These are phyloP conservation scores for Byssothecium circinans DNA, from an alignment of 2,329 filamentous ascomycete species.

Conservation along the genomic window DNA sequence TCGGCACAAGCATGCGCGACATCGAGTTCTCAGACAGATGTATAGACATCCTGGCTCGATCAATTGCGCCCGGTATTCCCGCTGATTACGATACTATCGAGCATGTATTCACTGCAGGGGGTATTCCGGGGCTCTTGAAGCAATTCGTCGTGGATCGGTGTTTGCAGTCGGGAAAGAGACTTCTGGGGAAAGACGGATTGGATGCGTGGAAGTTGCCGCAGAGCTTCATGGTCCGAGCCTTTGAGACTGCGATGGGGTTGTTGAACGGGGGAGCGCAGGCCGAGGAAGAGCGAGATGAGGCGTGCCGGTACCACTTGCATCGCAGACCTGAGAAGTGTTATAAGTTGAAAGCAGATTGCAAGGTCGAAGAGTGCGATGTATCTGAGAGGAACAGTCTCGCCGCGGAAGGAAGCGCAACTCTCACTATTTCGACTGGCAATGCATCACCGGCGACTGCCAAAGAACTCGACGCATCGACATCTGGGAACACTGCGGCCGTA, in stretches of 20 bases:
- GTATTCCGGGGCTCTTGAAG: slow-evolving; percentile 7
- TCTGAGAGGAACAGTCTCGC: background rate
- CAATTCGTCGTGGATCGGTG: slow-evolving; percentile 17
- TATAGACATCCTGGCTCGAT: slow-evolving; percentile 14
- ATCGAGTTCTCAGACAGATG: slow-evolving; percentile 15
- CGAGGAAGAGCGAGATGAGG: background rate
- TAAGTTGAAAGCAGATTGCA: background rate
- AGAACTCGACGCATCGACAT: background rate
- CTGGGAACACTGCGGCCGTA: background rate
- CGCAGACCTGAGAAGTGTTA: slow-evolving; percentile 9
- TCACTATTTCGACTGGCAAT: background rate
- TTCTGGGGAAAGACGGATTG: background rate
- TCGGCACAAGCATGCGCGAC: slow-evolving; percentile 12
- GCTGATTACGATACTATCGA: slow-evolving; percentile 16
- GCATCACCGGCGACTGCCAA: background rate
- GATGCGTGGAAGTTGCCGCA: slow-evolving; percentile 2
- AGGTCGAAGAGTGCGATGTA: background rate
- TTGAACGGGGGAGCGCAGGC: background rate
- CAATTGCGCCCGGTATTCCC: slow-evolving; percentile 1
- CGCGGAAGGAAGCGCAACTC: background rate
- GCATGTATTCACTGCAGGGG: slow-evolving; percentile 12
- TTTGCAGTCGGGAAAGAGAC: slow-evolving; percentile 2
- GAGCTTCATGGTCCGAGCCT: slow-evolving; percentile 2
- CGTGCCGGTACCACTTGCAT: slow-evolving; percentile 18
- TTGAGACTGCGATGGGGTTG: slow-evolving; percentile 8